These are phyloP conservation scores for Xylariaceae sp. DNA, from an alignment of 2,329 filamentous ascomycete species.

Conservation along the genomic window DNA sequence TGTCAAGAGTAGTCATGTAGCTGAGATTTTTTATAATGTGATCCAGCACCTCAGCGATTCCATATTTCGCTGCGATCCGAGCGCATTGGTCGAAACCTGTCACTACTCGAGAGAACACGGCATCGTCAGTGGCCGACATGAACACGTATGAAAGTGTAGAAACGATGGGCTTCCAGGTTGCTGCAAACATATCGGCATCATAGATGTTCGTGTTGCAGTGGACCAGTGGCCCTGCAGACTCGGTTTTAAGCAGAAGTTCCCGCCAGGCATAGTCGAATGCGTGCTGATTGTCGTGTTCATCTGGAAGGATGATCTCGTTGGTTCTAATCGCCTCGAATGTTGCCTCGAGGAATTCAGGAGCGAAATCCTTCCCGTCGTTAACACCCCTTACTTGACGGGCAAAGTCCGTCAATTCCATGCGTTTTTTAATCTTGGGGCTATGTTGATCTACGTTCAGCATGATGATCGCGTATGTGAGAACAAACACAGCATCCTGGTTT, in stretches of 20 bases:
- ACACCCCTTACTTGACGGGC: constrained; percentile 84
- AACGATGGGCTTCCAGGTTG: constrained; percentile 92
- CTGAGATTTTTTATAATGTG: constrained; percentile 88
- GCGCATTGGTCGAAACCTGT: constrained; percentile 96
- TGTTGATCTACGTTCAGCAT: constrained; percentile 97
- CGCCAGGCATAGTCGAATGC: constrained; percentile 98
- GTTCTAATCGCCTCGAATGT: constrained; percentile 90
- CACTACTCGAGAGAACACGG: constrained; percentile 89
- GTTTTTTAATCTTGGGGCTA: constrained; percentile 84
- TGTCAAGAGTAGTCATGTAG: constrained; percentile 83
- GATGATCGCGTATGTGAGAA: constrained; percentile 93
- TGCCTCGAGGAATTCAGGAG: constrained; percentile 72
- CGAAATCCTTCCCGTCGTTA: constrained; percentile 81
- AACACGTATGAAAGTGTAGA: constrained; percentile 97
- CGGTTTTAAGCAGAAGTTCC: constrained; percentile 81
- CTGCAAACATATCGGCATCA: constrained; percentile 95
- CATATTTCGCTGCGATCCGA: constrained; percentile 81
- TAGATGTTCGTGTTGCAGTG: constrained; percentile 90
- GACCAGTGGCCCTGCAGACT: constrained; percentile 66
- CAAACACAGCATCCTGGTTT: constrained; percentile 81
- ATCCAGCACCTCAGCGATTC: constrained; percentile 80
- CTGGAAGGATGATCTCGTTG: constrained; percentile 93
- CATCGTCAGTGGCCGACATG: constrained; percentile 95
- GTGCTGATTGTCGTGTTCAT: constrained; percentile 95
- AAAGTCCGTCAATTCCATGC: constrained; percentile 84